These are phyloP conservation scores for Phytopythium sindhum DNA, from an alignment of 352 stramenopile genomes.

Conservation along the genomic window DNA sequence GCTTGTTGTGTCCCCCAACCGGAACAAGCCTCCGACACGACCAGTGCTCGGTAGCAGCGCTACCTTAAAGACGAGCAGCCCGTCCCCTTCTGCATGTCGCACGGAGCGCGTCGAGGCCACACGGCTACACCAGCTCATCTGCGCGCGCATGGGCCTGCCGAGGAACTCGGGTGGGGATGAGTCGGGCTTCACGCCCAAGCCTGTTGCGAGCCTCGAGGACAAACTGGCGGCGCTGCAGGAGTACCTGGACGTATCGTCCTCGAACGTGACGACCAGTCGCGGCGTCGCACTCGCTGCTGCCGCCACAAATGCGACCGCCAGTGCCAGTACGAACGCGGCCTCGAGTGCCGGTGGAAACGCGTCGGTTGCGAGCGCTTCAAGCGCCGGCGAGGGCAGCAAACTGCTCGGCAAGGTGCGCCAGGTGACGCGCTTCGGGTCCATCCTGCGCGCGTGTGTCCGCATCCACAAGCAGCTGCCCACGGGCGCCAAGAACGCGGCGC, in stretches of 20 bases:
- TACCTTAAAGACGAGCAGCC: not conserved
- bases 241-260: conserved; percentile 39
- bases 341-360: not conserved
- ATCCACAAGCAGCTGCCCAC: not conserved
- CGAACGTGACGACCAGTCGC: conserved; percentile 13
- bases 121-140: conserved; percentile 61
- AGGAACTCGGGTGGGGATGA: conserved; percentile 20
- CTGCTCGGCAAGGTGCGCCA: conserved; percentile 60
- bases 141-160: conserved; percentile 41
- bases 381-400: conserved; percentile 13
- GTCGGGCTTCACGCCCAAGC: conserved; percentile 43
- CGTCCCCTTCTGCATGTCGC: conserved; percentile 25
- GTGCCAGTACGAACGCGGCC: not conserved
- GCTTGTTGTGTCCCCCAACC: conserved; percentile 9
- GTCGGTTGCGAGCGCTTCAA: not conserved
- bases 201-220: conserved; percentile 42
- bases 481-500: not conserved
- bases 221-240: conserved; percentile 67
- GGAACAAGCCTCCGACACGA: conserved; percentile 5
- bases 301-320: not conserved
- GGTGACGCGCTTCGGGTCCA: conserved; percentile 61
- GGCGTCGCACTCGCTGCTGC: conserved; percentile 1
- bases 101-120: conserved; percentile 48
- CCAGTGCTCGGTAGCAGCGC: not conserved
- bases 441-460: conserved; percentile 45